Conservation (phyloP, 2,329 filamentous ascomycete species). For the Diaporthe capsici region DNA sequence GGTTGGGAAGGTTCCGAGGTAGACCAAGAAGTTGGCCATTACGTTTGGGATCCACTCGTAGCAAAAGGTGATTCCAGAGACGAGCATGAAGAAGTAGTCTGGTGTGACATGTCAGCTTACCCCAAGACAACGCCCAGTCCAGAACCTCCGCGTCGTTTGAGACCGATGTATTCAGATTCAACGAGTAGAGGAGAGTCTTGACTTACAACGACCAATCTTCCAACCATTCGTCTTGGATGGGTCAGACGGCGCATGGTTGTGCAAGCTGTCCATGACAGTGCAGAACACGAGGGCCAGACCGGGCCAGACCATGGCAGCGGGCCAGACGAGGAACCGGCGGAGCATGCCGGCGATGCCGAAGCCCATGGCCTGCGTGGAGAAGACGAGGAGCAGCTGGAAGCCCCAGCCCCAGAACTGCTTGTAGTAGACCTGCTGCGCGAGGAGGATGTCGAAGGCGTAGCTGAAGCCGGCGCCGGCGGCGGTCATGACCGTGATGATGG, state of each 20-base stretch:
- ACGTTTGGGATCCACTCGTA: constrained; percentile 40
- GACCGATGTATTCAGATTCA: no score
- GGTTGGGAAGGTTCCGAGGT: constrained; percentile 24
- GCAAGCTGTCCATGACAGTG: constrained; percentile 52
- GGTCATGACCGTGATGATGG: constrained; percentile 39
- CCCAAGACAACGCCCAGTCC: background rate
- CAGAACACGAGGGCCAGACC: constrained; percentile 50
- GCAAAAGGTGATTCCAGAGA: constrained; percentile 8
- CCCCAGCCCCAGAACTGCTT: constrained; percentile 51
- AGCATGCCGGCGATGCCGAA: constrained; percentile 52
- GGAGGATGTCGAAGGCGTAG: constrained; percentile 46
- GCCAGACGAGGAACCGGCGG: constrained; percentile 54
- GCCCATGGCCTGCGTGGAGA: constrained; percentile 52
- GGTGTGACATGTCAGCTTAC: background rate
- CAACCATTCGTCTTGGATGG: constrained; percentile 35
- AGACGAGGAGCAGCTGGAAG: constrained; percentile 50
- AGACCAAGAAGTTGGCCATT: constrained; percentile 35
- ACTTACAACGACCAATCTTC: constrained; percentile 36
- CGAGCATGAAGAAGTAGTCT: constrained; percentile 32
- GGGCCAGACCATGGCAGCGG: constrained; percentile 52
- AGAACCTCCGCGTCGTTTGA: no score
- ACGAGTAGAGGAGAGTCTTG: background rate
- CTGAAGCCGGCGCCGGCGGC: constrained; percentile 41
- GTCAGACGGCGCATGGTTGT: constrained; percentile 42
- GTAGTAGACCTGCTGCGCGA: constrained; percentile 51